Evolutionary conservation across 148 eudicot genomes (phyloP), one percentile per base, ranked within the genome.

Genomic region (Camellia lanceoleosa): DNA sequence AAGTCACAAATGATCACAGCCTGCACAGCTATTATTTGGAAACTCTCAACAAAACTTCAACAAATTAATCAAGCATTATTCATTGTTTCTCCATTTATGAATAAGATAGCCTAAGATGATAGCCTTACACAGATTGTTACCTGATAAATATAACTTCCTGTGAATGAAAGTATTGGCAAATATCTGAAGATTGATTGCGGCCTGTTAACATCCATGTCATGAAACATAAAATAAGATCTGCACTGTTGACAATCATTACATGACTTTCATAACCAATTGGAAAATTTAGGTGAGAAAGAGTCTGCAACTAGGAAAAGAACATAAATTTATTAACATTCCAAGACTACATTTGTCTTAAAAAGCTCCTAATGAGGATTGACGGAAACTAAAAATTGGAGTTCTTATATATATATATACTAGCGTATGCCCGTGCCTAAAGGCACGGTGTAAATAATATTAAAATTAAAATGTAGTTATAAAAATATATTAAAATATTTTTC

Each of bases 201-300:
- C 78, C 77, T 82, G 69, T 84, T 85, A 54, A 84, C 86, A 80
- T 96, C 99, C 97, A 96, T 84, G 74, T 86, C 86, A 70, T 96
- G 99, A 82, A 96, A 96, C 99, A 96, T 92, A 80, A 94, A 92
- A 83, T 96, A 96, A 42, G 99, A 96, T 83, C 98, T 90, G 89
- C 97, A 92, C 99, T 96, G 97, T 84, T 43, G 76, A 61, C 9
- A 16, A 61, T 76, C 65, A 71, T 30, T 1, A 81, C 41, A 38
- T 75, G 78, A 72, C 5, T 30, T 1, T 80, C 41, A 38, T 75
- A 78, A 72, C 5, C 80, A 80, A 18, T 51, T 46, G n/a, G 58
- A 47, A 78, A 68, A 54, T 20, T 42, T 3, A 12, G 61, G 74
- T 65, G 20, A 63, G 7, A 15, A 80, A 55, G n/a, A 56, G 30